A percentile compares a stretch with the other conserved stretches of the same genome.
These are phyloP conservation scores for Stachybotrys elegans DNA, from an alignment of 2,329 filamentous ascomycete genomes.

Conservation along the genomic window DNA sequence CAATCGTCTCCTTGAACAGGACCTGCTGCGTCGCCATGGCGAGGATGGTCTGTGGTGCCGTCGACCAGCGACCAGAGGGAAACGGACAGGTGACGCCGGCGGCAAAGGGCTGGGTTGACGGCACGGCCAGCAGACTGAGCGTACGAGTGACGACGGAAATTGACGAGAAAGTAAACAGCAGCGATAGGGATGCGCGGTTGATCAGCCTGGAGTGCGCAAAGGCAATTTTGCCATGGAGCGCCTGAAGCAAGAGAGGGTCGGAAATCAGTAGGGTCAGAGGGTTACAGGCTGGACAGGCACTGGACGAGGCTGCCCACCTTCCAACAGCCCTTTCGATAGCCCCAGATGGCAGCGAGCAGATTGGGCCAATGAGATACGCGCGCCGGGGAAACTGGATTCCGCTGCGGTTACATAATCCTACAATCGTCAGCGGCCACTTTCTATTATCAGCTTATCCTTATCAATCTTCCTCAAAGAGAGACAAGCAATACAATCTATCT, in stretches of 20 bases:
- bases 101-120: background rate
- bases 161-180: no score
- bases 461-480: no score
- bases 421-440: no score
- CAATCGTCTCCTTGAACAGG: constrained; percentile 61
- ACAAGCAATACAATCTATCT: no score
- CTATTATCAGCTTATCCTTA: no score
- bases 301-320: background rate
- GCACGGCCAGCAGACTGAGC: no score
- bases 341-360: background rate
- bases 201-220: background rate
- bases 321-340: constrained; percentile 1
- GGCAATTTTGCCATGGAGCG: background rate
- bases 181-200: background rate
- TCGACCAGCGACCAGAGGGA: background rate
- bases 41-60: constrained; percentile 6
- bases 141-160: no score
- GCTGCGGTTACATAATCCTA: no score
- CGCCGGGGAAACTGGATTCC: no score
- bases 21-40: constrained; percentile 50
- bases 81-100: constrained; percentile 3
- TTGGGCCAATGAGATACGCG: background rate
- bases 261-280: no score
- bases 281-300: no score
- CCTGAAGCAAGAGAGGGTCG: background rate